phyloP scores from a whole-genome alignment of 208 protist species.

The Acanthamoeba triangularis region DNA sequence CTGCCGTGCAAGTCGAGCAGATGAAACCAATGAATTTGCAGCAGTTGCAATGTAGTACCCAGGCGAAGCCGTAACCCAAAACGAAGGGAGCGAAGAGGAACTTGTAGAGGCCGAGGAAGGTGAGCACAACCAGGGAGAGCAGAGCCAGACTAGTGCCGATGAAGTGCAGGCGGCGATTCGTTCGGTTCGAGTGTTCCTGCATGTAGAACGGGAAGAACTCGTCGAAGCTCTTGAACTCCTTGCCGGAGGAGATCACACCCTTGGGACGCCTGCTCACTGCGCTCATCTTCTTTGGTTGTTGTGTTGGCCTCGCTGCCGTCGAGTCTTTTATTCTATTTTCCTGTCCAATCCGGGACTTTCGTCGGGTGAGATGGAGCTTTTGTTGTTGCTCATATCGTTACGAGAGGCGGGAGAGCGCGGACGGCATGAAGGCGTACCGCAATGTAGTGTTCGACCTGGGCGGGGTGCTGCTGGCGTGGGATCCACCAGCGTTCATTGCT shows the following conservation, averaged over 20 bases:
- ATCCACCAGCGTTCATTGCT: neutral
- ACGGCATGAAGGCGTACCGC: neutral
- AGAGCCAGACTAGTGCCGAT: constrained; percentile 82
- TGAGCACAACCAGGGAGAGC: constrained; percentile 22
- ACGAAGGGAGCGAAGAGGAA: constrained; percentile 76
- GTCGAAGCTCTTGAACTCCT: constrained; percentile 83
- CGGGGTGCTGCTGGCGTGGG: constrained; percentile 52
- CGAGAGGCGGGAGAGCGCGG: too few species aligned
- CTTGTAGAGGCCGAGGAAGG: constrained; percentile 14
- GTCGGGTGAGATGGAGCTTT: too few species aligned
- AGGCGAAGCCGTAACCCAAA: constrained; percentile 78
- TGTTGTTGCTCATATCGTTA: too few species aligned
- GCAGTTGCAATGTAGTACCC: neutral
- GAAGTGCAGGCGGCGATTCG: constrained; percentile 85
- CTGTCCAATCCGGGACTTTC: too few species aligned
- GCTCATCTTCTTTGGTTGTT: too few species aligned
- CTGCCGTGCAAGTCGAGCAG: neutral
- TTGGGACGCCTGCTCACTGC: neutral
- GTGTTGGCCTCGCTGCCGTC: too few species aligned
- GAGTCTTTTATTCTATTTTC: too few species aligned
- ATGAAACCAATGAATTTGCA: neutral
- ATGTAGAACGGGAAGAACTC: constrained; percentile 90
- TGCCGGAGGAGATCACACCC: constrained; percentile 31
- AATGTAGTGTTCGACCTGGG: constrained; percentile 59
- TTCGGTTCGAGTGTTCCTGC: constrained; percentile 83